phyloP scores from a whole-genome alignment of 2,329 filamentous ascomycete genomes.

The Xylariaceae sp. region DNA sequence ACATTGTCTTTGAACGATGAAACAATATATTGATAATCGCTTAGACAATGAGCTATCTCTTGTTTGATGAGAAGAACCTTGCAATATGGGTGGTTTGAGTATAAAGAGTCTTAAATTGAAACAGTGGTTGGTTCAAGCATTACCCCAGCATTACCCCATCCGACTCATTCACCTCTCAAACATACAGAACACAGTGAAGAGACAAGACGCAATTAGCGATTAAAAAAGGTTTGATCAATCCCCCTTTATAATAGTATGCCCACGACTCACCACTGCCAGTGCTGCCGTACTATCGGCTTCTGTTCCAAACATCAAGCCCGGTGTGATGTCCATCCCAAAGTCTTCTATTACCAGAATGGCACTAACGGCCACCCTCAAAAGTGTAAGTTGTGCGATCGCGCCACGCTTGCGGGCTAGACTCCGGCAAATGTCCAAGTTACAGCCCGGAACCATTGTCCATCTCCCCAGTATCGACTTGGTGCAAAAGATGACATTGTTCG shows the following conservation, averaged over 20 bases:
- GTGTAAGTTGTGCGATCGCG: slow-evolving; percentile 1
- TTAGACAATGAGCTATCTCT: too few relatives aligned
- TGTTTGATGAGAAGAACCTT: too few relatives aligned
- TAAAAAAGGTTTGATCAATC: too few relatives aligned
- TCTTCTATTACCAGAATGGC: neutral
- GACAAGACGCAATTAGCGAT: too few relatives aligned
- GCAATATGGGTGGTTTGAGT: too few relatives aligned
- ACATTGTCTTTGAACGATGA: too few relatives aligned
- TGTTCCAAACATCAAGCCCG: neutral
- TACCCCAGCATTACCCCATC: too few relatives aligned
- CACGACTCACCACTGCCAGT: slow-evolving; percentile 1
- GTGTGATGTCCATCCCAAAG: slow-evolving; percentile 1
- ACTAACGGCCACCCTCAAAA: neutral
- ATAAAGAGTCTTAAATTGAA: too few relatives aligned
- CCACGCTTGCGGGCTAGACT: neutral
- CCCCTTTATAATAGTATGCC: neutral
- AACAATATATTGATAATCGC: too few relatives aligned
- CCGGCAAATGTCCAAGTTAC: neutral
- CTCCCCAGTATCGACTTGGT: neutral
- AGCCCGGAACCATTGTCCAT: neutral
- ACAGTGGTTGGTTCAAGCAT: too few relatives aligned
- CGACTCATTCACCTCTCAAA: too few relatives aligned
- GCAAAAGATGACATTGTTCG: neutral
- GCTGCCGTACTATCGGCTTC: neutral
- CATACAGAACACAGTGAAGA: too few relatives aligned